Base-by-base conservation (phyloP, 2,329 filamentous ascomycete genomes). In the Penicillium sp. region DNA sequence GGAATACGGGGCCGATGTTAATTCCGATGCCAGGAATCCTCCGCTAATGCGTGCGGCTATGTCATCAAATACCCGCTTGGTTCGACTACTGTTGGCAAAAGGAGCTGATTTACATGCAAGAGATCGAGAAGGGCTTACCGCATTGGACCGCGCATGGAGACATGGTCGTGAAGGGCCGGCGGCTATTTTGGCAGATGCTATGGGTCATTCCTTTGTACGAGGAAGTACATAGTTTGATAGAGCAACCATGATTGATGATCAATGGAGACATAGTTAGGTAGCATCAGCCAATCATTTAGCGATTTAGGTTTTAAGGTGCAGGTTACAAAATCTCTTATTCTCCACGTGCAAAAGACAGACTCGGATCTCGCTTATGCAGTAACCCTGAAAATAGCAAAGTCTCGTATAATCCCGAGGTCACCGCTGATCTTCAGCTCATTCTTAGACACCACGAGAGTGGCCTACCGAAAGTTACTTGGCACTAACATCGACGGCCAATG, bases 1-100 rank as follows among this genome's bases (percentile, higher is more conserved):
- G 2, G 26, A 49, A 3, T 22, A 29, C 1, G 57, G 55, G 0
- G 59, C 56, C 1, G 39, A 59, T 20, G 32, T 61, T 4, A n/a
- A n/a, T n/a, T n/a, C n/a, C n/a, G n/a, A n/a, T n/a, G n/a, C n/a
- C n/a, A n/a, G n/a, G n/a, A n/a, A n/a, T n/a, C n/a, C n/a, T n/a
- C n/a, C 56, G 2, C 23, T 59, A 8, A 41, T 54, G 16, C n/a
- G 46, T 1, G 47, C 52, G 1, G 41, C 36, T 5, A 37, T 2
- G 9, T 14, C 2, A 0, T 23, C 28, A 9, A 10, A 18, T 2
- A 10, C 4, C 0, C 27, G 39, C 1, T 22, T 44, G 18, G 1
- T 49, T 11, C 29, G 13, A 6, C 3, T 47, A 2, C 16, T 52
- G 10, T 2, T 50, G 20, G 10, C 13, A 1, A 42, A 20, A 4